Base-by-base conservation (phyloP, 2,329 filamentous ascomycete genomes). In the Alternaria longipes region DNA sequence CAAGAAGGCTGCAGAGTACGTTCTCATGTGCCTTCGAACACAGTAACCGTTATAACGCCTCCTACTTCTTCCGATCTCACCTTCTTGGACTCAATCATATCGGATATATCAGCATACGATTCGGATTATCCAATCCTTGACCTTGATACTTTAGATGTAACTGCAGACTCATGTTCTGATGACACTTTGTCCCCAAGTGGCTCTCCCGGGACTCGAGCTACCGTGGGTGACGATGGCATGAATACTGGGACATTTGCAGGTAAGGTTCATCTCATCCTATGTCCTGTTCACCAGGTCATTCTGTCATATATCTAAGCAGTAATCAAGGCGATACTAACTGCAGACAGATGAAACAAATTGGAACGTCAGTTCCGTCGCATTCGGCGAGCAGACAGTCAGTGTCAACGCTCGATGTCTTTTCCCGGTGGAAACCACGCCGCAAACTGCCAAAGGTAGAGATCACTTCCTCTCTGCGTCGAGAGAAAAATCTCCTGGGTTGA, bases 201-300 rank as follows among this genome's bases (percentile, higher is more conserved):
- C 32, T 36, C 32, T 14, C 14, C 32, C 32, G 32, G 32, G n/a
- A 36, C 32, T 36, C 32, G 14, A 36, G 32, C 32, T 36, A 36
- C 32, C 32, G 32, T 0, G 5, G 0, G 14, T 36, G 32, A 36
- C 32, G 0, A 16, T 36, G 32, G 12, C 2, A 36, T 16, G 32
- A 36, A 36, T 14, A 36, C 32, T 36, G 32, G 14, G 32, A 36
- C 32, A 14, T 36, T 36, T 36, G 12, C 32, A 36, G 32, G 32
- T 36, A 36, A 36, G 32, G 1, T 36, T 0, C 32, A 36, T 36
- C 32, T 36, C 32, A 36, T 16, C 12, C 32, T 36, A 1, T 0
- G 0, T 36, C 14, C 14, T 16, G n/a, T 14, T 1, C 14, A 14
- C 0, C 5, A 36, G 0, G 32, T 16, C 32, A 36, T 36, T 0